Evolutionary conservation across 2,329 filamentous ascomycete genomes (phyloP), one percentile per base, ranked within the genome.

Genomic region (Coniella vitis): DNA sequence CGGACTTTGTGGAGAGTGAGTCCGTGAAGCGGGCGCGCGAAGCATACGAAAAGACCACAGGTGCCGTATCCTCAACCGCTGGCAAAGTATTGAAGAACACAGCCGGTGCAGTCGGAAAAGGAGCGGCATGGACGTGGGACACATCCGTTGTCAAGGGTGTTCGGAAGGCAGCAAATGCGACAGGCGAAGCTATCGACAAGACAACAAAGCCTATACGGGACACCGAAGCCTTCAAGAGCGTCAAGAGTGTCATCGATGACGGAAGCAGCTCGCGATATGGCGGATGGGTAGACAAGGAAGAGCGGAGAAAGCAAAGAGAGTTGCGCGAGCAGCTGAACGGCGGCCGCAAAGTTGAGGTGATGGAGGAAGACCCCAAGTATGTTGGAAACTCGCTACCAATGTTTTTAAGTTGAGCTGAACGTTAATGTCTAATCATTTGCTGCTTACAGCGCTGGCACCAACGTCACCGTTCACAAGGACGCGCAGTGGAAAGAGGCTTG

Each of bases 401-500:
- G 51, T 62, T 48, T 34, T 17, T 47, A 10, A 13, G 12, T 43
- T 42, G 36, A 49, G 34, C 19, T 29, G 20, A 44, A 38, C 17
- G 14, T 65, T 69, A 63, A 71, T 56, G 45, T 34, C 44, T 55
- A 53, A 50, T 36, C 16, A 4, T 36, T 51, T 22, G 44, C 34
- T 38, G 45, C 36, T 22, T 20, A 14, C 57, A 96, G 93, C 51
- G 93, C 93, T 51, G 93, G 93, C 52, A 95, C 90, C 49, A 94
- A 95, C 63, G 74, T 98, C 42, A 97, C 91, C 1, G 66, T 98
- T 1, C 93, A 98, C 76, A 98, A 98, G 70, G 93, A 98, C 59
- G 84, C 93, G 13, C 87, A 87, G 19, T 97, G 91, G 89, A 96
- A 95, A 70, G 91, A 97, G 67, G 89, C 90, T n/a, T 98, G 93